A percentile compares a stretch with the other conserved stretches of the same genome.
These are phyloP conservation scores for Letharia columbiana DNA, from an alignment of 495 filamentous ascomycete genomes.

Conservation along the genomic window DNA sequence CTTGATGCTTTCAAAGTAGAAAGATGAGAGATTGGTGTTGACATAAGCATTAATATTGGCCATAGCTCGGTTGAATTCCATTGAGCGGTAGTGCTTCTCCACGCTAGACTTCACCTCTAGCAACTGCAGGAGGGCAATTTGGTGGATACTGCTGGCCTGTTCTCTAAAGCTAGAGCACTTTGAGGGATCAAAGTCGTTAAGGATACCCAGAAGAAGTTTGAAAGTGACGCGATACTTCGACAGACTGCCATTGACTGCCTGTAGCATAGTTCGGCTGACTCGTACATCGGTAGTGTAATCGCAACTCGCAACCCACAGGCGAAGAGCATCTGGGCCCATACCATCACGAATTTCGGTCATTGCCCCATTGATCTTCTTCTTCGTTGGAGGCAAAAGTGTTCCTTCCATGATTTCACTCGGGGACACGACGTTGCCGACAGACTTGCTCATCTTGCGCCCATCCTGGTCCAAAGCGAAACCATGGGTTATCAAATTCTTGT, in stretches of 20 bases:
- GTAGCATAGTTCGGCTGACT: conserved; percentile 65
- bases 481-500: conserved; percentile 81
- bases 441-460: conserved; percentile 98
- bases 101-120: conserved; percentile 51
- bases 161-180: background rate
- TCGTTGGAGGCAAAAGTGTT: conserved; percentile 53
- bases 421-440: conserved; percentile 78
- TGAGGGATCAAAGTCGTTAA: conserved; percentile 50
- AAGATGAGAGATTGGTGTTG: conserved; percentile 72
- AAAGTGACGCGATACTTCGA: conserved; percentile 80
- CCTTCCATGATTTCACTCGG: conserved; percentile 81
- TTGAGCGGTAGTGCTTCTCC: conserved; percentile 51
- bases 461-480: conserved; percentile 85
- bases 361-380: conserved; percentile 42
- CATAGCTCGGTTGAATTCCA: conserved; percentile 77
- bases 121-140: conserved; percentile 70
- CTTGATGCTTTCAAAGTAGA: conserved; percentile 89
- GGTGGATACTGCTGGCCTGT: conserved; percentile 36
- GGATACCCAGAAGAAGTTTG: conserved; percentile 77
- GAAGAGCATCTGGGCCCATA: conserved; percentile 74
- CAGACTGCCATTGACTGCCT: conserved; percentile 60
- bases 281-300: conserved; percentile 85
- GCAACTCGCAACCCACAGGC: conserved; percentile 82
- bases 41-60: conserved; percentile 69
- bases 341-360: conserved; percentile 48